Percentiles rank a stretch among this genome's conserved stretches.
Conservation (phyloP, 805 yeast species). For the Saturnispora halmiae region DNA sequence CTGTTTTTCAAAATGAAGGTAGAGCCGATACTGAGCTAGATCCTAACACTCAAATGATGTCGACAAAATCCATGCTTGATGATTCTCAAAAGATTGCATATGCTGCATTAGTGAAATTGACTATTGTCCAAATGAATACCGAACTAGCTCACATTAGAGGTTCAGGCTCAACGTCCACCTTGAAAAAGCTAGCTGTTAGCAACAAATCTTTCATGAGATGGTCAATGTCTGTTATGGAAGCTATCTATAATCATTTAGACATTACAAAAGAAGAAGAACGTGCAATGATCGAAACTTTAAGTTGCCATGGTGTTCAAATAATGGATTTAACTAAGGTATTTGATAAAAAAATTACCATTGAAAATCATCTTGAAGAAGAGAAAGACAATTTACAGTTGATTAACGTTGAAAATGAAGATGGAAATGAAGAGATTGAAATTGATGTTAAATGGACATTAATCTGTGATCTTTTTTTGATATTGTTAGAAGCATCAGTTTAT, state of each 20-base stretch:
- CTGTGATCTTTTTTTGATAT: conserved; percentile 78
- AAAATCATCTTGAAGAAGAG: conserved; percentile 37
- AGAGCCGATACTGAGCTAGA: conserved; percentile 30
- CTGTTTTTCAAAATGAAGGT: conserved; percentile 16
- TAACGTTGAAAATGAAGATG: conserved; percentile 23
- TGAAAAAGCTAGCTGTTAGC: conserved; percentile 52
- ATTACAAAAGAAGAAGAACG: conserved; percentile 60
- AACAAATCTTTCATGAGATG: conserved; percentile 79
- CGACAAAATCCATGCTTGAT: conserved; percentile 71
- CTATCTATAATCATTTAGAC: conserved; percentile 75
- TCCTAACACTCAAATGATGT: conserved; percentile 58
- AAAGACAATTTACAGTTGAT: conserved; percentile 15
- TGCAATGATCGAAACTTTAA: conserved; percentile 76
- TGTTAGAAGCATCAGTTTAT: conserved; percentile 75
- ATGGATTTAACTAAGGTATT: conserved; percentile 60
- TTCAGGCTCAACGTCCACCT: conserved; percentile 42
- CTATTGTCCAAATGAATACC: conserved; percentile 73
- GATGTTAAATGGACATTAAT: conserved; percentile 90
- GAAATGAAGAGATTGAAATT: conserved; percentile 37
- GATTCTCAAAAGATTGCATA: conserved; percentile 89
- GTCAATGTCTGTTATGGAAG: conserved; percentile 64
- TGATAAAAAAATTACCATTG: conserved; percentile 32
- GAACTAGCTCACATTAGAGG: conserved; percentile 56
- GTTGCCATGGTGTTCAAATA: conserved; percentile 74
- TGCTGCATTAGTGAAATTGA: conserved; percentile 71